phyloP scores from a whole-genome alignment of 2,329 filamentous ascomycete genomes.

The Ilyonectria destructans region DNA sequence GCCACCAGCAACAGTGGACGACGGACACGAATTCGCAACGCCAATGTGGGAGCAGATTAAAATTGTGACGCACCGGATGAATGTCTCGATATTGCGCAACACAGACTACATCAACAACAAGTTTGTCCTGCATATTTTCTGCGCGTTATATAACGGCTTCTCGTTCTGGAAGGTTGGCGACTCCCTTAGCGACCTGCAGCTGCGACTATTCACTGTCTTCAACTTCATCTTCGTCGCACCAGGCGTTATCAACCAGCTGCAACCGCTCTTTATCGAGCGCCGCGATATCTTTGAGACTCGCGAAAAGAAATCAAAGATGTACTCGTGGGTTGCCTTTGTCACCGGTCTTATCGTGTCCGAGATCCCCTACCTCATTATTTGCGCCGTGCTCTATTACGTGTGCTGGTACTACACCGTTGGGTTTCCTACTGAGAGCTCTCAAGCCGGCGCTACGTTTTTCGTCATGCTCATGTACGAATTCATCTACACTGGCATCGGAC shows the following conservation, averaged over 20 bases:
- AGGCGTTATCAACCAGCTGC: constrained; percentile 70
- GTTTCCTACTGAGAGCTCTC: constrained; percentile 59
- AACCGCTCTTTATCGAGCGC: constrained; percentile 71
- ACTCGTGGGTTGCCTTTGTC: constrained; percentile 73
- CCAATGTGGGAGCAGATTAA: constrained; percentile 75
- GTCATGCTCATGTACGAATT: constrained; percentile 74
- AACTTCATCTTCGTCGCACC: constrained; percentile 60
- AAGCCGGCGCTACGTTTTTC: constrained; percentile 68
- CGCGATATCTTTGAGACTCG: constrained; percentile 71
- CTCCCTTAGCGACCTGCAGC: constrained; percentile 65
- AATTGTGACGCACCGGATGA: constrained; percentile 76
- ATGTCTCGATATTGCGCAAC: constrained; percentile 76
- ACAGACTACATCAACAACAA: constrained; percentile 78
- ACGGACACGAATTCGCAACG: constrained; percentile 80
- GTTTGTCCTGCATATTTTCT: constrained; percentile 68
- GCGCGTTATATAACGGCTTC: constrained; percentile 73
- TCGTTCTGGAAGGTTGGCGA: constrained; percentile 73
- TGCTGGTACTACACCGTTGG: constrained; percentile 74
- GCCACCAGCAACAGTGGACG: constrained; percentile 58
- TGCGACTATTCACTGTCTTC: constrained; percentile 73
- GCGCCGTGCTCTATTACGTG: constrained; percentile 63
- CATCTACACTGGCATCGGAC: constrained; percentile 57
- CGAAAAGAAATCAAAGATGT: constrained; percentile 74
- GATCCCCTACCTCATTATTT: constrained; percentile 62
- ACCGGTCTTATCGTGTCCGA: constrained; percentile 66